Evolutionary conservation across 164 flowering plant species (phyloP).

Genomic region (Litsea cubeba): DNA sequence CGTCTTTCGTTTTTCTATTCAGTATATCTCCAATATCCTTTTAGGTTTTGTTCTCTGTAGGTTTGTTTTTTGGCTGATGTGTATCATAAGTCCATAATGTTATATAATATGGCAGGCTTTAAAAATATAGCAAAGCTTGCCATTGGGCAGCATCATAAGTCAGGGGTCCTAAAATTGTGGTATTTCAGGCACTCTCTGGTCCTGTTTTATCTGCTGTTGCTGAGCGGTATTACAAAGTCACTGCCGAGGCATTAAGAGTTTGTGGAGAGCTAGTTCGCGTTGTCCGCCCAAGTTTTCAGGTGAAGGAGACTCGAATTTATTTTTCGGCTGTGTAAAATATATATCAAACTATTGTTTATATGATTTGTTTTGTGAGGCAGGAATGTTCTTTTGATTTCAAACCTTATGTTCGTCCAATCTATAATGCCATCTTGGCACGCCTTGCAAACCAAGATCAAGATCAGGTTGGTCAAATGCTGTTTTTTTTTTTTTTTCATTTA

Average conservation of each 20-base stretch:
- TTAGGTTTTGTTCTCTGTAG: too few relatives aligned
- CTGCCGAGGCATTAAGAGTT: constrained; percentile 95
- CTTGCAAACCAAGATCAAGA: constrained; percentile 98
- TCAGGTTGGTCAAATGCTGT: constrained; percentile 50
- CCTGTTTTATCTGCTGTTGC: constrained; percentile 90
- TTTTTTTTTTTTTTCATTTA: not conserved
- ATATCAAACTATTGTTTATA: constrained; percentile 2
- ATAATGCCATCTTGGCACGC: constrained; percentile 83
- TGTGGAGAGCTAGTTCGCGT: constrained; percentile 97
- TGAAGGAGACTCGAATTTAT: constrained; percentile 19
- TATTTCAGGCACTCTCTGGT: constrained; percentile 66
- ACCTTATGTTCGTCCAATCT: constrained; percentile 87
- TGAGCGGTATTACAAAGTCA: constrained; percentile 98
- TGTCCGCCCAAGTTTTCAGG: constrained; percentile 82
- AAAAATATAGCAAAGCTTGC: too few relatives aligned
- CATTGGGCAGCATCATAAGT: too few relatives aligned
- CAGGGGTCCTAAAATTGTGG: constrained; percentile 1
- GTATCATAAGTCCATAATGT: too few relatives aligned
- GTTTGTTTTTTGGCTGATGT: too few relatives aligned
- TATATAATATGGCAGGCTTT: too few relatives aligned
- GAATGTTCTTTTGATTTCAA: constrained; percentile 65
- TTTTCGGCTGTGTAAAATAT: not conserved
- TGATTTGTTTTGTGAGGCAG: constrained; percentile 32
- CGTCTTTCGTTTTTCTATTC: too few relatives aligned
- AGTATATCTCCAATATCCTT: too few relatives aligned